Evolutionary conservation across 805 yeast species (phyloP).

Genomic region (Tetrapisispora nanseiensis): DNA sequence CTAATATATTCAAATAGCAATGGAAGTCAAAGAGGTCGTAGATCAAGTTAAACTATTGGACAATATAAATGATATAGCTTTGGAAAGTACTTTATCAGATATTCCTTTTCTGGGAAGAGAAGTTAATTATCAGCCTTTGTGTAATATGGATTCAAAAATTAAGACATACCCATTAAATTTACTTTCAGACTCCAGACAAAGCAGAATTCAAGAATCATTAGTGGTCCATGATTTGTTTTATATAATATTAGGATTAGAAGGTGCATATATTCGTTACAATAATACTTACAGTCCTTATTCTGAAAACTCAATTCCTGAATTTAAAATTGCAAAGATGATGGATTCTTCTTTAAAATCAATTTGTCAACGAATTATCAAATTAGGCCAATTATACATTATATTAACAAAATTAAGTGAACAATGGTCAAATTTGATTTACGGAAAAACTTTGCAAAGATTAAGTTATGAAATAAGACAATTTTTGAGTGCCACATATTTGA

Average conservation of each 20-base stretch:
- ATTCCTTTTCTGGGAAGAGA: slow-evolving; percentile 22
- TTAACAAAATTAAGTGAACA: slow-evolving; percentile 50
- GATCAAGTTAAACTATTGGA: slow-evolving; percentile 19
- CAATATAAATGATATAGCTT: slow-evolving; percentile 6
- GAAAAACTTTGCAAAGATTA: slow-evolving; percentile 64
- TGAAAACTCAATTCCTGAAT: slow-evolving; percentile 48
- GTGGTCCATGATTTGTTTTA: slow-evolving; percentile 60
- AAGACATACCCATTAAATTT: slow-evolving; percentile 38
- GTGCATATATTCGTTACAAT: slow-evolving; percentile 61
- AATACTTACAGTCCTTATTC: slow-evolving; percentile 44
- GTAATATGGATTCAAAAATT: slow-evolving; percentile 25
- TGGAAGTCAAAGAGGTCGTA: slow-evolving; percentile 20
- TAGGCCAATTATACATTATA: slow-evolving; percentile 55
- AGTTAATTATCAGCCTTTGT: slow-evolving; percentile 30
- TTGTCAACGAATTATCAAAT: slow-evolving; percentile 46
- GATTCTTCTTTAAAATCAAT: slow-evolving; percentile 68
- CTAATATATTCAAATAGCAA: too few relatives aligned
- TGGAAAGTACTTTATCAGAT: slow-evolving; percentile 2
- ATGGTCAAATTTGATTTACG: slow-evolving; percentile 48
- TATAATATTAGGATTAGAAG: slow-evolving; percentile 67
- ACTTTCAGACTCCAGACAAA: slow-evolving; percentile 18
- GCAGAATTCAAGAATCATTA: slow-evolving; percentile 58
- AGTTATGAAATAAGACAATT: slow-evolving; percentile 48
- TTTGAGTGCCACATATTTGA: slow-evolving; percentile 30
- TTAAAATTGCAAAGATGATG: slow-evolving; percentile 56